Percentiles rank a stretch among this genome's conserved stretches.
Conservation (phyloP, 192 early-diverging fungal genomes). For the Thoreauomyces humboldtii region DNA sequence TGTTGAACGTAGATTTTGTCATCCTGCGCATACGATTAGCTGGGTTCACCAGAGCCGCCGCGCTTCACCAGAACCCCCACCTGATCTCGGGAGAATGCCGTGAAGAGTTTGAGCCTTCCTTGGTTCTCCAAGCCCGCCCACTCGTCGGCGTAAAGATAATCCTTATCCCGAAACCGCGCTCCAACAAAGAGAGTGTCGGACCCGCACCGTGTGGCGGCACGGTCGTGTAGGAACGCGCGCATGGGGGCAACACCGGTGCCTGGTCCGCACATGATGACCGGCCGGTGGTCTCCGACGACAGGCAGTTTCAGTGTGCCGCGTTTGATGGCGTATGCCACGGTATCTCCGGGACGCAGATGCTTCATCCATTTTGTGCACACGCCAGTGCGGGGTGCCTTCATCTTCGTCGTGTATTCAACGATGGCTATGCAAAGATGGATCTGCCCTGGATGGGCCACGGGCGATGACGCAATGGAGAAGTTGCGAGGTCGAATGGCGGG, state of each 20-base stretch:
- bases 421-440: slow-evolving; percentile 82
- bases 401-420: slow-evolving; percentile 78
- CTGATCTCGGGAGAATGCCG: slow-evolving; percentile 89
- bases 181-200: slow-evolving; percentile 82
- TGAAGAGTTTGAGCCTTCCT: slow-evolving; percentile 57
- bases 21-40: slow-evolving; percentile 48
- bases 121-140: slow-evolving; percentile 53
- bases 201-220: slow-evolving; percentile 49
- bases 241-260: slow-evolving; percentile 91
- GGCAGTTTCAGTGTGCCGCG: slow-evolving; percentile 19
- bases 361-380: slow-evolving; percentile 81
- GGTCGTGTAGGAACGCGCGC: slow-evolving; percentile 69
- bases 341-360: slow-evolving; percentile 40
- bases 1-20: slow-evolving; percentile 83
- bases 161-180: slow-evolving; percentile 64
- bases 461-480: slow-evolving; percentile 84
- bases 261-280: slow-evolving; percentile 75
- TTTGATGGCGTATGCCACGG: slow-evolving; percentile 15
- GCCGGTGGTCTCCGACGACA: not conserved
- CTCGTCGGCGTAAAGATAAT: slow-evolving; percentile 73
- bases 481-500: slow-evolving; percentile 73
- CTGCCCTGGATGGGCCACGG: slow-evolving; percentile 35
- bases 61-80: too few species aligned
- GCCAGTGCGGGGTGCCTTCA: slow-evolving; percentile 71
- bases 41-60: too few species aligned